Evolutionary conservation across 345 rosid species (phyloP), one percentile per base, ranked within the genome.

Genomic region (Dimocarpus longan): DNA sequence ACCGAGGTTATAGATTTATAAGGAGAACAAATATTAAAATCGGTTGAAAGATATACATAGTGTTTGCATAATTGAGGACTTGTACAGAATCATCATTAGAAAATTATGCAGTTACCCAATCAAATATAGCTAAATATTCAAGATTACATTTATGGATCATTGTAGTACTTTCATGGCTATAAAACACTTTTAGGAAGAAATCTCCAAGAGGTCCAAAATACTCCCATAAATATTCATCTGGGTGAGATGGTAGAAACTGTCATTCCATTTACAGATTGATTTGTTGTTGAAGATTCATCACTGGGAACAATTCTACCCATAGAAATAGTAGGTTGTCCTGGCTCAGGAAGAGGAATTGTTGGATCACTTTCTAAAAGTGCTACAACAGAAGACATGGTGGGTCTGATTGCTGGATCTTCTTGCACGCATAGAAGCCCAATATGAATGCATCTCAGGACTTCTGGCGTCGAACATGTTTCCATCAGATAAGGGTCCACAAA

Each of bases 351-450:
- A 42, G 73, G 13, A 1, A 64, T 46, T 0, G 78, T 22, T 48
- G 6, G n/a, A 54, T 85, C 87, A 68, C 83, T 85, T 54, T 82
- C 79, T 68, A 90, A 57, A 71, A 88, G 78, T 10, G 84, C 10
- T 37, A 86, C 81, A 2, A 80, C 86, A 22, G 82, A 76, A 16
- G 88, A 78, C 90, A 90, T 90, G 50, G 88, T 85, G 6, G 93
- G 90, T 67, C 91, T 83, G 22, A 76, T 83, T 19, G 71, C 82
- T 8, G 89, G 81, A 4, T 86, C 80, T 71, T 87, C 89, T 71
- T 89, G 90, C 5, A 86, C 90, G 43, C 91, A 88, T 3, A 89
- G 64, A 0, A 88, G 85, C 5, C 93, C 88, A 28, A 88, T 83
- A 10, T 87, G 87, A 32, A 87, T 71, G 84, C 89, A 84, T 68